Conservation (phyloP, 768 basidiomycete species). For the Psilocybe azurescens region DNA sequence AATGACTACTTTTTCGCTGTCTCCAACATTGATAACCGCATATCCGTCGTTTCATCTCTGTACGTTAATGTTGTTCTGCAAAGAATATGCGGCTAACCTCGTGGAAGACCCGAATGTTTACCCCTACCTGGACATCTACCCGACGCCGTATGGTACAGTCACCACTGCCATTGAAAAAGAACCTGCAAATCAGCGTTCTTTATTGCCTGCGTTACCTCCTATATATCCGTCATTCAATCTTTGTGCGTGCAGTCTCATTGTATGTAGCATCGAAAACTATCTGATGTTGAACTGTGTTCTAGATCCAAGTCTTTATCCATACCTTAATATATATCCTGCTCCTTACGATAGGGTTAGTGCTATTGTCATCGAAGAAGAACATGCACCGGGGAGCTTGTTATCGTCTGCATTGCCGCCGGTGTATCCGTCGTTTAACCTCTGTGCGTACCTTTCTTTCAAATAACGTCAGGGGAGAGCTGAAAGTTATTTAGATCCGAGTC, state of each 20-base stretch:
- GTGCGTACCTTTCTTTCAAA: constrained; percentile 27
- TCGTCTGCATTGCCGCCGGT: neutral
- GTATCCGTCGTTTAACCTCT: constrained; percentile 28
- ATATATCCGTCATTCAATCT: constrained; percentile 13
- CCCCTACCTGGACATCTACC: constrained; percentile 32
- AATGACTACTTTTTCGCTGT: neutral
- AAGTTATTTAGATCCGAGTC: constrained; percentile 15
- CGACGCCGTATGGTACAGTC: constrained; percentile 10
- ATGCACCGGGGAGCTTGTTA: neutral
- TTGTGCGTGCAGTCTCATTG: constrained; percentile 30
- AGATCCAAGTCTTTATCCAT: too few relatives aligned
- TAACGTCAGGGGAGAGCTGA: neutral
- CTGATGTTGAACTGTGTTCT: too few relatives aligned
- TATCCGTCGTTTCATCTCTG: constrained; percentile 18
- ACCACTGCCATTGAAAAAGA: neutral
- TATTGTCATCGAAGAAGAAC: neutral
- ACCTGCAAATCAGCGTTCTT: neutral
- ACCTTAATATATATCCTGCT: too few relatives aligned
- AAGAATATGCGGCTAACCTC: neutral
- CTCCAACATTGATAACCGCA: neutral
- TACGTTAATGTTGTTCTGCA: neutral
- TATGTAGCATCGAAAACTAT: too few relatives aligned
- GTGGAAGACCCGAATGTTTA: neutral
- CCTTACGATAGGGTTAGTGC: too few relatives aligned
- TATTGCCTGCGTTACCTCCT: neutral